These are phyloP conservation scores for Phellopilus nigrolimitatus DNA, from an alignment of 1,284 basidiomycete genomes.

Conservation along the genomic window DNA sequence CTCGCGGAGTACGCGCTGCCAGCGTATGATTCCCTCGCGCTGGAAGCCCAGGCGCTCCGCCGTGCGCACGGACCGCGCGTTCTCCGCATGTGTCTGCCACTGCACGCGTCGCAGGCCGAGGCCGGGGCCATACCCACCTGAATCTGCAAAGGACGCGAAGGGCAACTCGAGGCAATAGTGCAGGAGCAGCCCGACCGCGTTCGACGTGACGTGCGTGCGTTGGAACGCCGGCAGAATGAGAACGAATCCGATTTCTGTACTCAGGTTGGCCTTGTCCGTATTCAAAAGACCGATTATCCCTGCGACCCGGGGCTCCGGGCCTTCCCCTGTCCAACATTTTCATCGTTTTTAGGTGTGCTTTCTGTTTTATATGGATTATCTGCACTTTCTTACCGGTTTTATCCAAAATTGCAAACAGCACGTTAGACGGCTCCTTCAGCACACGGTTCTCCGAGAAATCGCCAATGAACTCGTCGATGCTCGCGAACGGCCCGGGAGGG, in stretches of 20 bases:
- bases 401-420: slow-evolving; percentile 37
- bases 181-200: slow-evolving; percentile 56
- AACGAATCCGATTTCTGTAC: slow-evolving; percentile 40
- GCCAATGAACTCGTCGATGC: slow-evolving; percentile 19
- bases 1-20: slow-evolving; percentile 43
- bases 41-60: slow-evolving; percentile 60
- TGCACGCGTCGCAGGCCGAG: slow-evolving; percentile 60
- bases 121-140: slow-evolving; percentile 36
- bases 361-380: not conserved
- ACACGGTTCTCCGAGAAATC: slow-evolving; percentile 18
- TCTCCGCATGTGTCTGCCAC: slow-evolving; percentile 53
- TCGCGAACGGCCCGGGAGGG: slow-evolving; percentile 18
- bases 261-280: slow-evolving; percentile 29
- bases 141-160: no score
- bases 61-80: slow-evolving; percentile 43
- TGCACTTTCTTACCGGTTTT: slow-evolving; percentile 29
- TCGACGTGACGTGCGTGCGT: slow-evolving; percentile 57
- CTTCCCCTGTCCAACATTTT: not conserved
- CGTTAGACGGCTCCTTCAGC: slow-evolving; percentile 17
- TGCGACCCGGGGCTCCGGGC: slow-evolving; percentile 26
- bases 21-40: slow-evolving; percentile 49
- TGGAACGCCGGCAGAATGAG: slow-evolving; percentile 51
- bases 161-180: slow-evolving; percentile 47
- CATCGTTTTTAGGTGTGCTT: not conserved
- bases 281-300: slow-evolving; percentile 38